A percentile compares a stretch with the other conserved stretches of the same genome.
Conservation (phyloP, 441 rosid species). For the Populus tomentosa region DNA sequence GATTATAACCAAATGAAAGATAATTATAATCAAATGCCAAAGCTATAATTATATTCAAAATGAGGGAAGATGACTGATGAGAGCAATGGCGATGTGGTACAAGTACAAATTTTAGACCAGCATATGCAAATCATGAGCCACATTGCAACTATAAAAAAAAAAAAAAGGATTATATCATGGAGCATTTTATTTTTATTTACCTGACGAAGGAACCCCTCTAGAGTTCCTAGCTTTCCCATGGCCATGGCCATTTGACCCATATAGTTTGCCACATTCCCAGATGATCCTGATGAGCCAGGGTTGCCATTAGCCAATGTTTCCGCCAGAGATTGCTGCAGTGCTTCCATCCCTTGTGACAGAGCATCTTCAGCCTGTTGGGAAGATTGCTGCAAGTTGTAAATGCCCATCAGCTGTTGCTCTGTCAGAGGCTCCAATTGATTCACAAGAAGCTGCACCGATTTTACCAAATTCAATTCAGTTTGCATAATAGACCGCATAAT, state of each 20-base stretch:
- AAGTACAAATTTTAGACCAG: background rate
- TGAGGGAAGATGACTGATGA: background rate
- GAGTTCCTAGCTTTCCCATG: conserved; percentile 83
- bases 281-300: conserved; percentile 55
- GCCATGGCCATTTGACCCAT: conserved; percentile 99
- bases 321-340: conserved; percentile 75
- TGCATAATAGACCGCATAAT: background rate
- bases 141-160: background rate
- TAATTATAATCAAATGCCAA: background rate
- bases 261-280: conserved; percentile 77
- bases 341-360: conserved; percentile 87
- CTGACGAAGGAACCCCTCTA: conserved; percentile 77
- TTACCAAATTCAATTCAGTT: conserved; percentile 6
- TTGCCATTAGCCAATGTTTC: conserved; percentile 71
- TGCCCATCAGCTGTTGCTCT: conserved; percentile 59
- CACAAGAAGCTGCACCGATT: conserved; percentile 54
- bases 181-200: conserved; percentile 24
- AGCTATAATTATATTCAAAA: background rate
- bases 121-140: background rate
- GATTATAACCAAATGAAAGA: conserved; percentile 6
- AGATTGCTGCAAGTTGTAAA: conserved; percentile 71
- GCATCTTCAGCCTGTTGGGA: conserved; percentile 90
- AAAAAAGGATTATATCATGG: background rate
- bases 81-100: background rate
- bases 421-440: conserved; percentile 85